Evolutionary conservation across 306 rosid species (phyloP).

Genomic region (Cicer arietinum): DNA sequence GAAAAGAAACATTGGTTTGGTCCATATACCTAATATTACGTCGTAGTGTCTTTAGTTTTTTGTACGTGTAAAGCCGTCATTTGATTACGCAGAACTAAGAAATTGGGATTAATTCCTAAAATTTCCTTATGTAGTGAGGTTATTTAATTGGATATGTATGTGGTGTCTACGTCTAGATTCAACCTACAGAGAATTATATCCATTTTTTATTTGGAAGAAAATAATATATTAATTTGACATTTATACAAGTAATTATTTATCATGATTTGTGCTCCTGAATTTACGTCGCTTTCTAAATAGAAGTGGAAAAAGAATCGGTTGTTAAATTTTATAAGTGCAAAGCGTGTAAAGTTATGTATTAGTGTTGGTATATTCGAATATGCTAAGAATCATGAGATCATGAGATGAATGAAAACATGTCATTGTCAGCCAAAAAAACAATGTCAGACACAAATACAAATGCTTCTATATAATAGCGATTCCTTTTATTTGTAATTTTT

Average conservation of each 20-base stretch:
- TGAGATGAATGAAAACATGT: neutral
- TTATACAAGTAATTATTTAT: neutral
- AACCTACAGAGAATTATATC: neutral
- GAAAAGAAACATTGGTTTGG: too few relatives aligned
- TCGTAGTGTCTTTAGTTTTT: neutral
- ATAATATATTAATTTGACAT: slow-evolving; percentile 12
- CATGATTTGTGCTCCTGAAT: neutral
- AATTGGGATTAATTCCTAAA: neutral
- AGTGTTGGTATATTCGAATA: slow-evolving; percentile 6
- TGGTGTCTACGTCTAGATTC: neutral
- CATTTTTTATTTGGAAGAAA: neutral
- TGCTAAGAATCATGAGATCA: neutral
- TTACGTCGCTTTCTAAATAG: neutral
- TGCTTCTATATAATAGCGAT: too few relatives aligned
- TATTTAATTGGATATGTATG: too few relatives aligned
- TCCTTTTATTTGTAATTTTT: too few relatives aligned
- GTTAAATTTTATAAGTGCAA: neutral
- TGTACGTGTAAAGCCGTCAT: neutral
- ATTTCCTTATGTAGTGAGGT: neutral
- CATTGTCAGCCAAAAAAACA: neutral
- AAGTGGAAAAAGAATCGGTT: neutral
- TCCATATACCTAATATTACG: neutral
- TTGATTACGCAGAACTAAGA: neutral
- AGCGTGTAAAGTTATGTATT: neutral
- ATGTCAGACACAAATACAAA: neutral